These are phyloP conservation scores for Phytophthora chlamydospora DNA, from an alignment of 352 stramenopile genomes.

Conservation along the genomic window DNA sequence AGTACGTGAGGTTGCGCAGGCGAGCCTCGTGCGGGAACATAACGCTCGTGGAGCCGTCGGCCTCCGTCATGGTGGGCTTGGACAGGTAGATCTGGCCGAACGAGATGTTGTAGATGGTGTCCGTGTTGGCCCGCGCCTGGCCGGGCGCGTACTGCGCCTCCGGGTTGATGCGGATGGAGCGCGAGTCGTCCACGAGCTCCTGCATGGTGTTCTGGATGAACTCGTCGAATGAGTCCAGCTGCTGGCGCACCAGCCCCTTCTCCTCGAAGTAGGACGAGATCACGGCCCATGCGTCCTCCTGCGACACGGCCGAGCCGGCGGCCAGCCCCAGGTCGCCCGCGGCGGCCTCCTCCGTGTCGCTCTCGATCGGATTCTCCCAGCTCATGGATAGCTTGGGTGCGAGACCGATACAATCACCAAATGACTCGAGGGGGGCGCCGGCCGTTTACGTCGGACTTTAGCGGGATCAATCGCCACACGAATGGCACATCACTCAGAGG, in stretches of 20 bases:
- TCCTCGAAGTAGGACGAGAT: constrained; percentile 99
- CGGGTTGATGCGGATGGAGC: constrained; percentile 96
- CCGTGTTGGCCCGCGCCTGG: constrained; percentile 91
- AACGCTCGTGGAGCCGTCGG: constrained; percentile 96
- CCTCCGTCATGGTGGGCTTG: constrained; percentile 97
- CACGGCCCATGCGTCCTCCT: constrained; percentile 99
- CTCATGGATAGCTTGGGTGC: constrained; percentile 43
- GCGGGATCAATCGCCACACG: background rate
- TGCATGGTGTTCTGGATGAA: constrained; percentile 99
- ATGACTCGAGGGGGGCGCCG: constrained; percentile 19
- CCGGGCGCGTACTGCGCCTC: constrained; percentile 97
- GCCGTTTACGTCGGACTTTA: constrained; percentile 5
- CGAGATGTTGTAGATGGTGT: constrained; percentile 95
- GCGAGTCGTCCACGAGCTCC: constrained; percentile 98
- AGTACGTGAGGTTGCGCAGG: constrained; percentile 99
- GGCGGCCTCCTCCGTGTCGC: constrained; percentile 56
- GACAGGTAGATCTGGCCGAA: constrained; percentile 99
- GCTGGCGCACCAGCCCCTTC: constrained; percentile 99
- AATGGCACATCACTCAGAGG: too few relatives aligned
- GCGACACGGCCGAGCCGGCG: constrained; percentile 90
- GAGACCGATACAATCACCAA: constrained; percentile 35
- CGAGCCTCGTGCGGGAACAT: constrained; percentile 99
- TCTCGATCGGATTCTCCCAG: constrained; percentile 75
- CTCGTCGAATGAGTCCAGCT: constrained; percentile 99
- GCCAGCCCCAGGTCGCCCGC: constrained; percentile 53